Evolutionary conservation across 2,329 filamentous ascomycete genomes (phyloP).

Genomic region (Cladosporium sphaerospermum): DNA sequence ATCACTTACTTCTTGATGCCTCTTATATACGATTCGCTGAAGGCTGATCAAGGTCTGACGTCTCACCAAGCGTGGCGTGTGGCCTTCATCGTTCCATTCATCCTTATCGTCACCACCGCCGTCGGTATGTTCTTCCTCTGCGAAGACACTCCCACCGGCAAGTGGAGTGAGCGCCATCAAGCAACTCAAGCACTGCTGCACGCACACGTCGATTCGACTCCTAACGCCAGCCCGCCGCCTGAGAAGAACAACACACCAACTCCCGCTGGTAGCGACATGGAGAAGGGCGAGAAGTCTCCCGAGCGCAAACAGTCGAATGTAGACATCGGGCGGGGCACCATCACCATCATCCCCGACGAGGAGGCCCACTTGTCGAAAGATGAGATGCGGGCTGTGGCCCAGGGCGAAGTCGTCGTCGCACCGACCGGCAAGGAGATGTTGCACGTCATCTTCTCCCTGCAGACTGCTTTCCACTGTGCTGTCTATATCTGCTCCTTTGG

Average conservation of each 20-base stretch:
- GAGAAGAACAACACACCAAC: neutral
- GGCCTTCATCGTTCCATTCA: slow-evolving; percentile 71
- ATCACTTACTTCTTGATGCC: slow-evolving; percentile 82
- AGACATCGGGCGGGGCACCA: slow-evolving; percentile 1
- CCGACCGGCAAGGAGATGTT: slow-evolving; percentile 54
- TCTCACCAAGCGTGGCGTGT: slow-evolving; percentile 41
- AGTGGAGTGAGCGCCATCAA: slow-evolving; percentile 65
- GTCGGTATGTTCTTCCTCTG: slow-evolving; percentile 63
- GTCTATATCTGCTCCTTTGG: slow-evolving; percentile 53
- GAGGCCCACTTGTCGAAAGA: slow-evolving; percentile 8
- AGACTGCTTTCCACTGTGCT: slow-evolving; percentile 44
- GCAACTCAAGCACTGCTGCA: slow-evolving; percentile 25
- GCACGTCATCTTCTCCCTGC: slow-evolving; percentile 54
- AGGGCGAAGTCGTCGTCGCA: slow-evolving; percentile 53
- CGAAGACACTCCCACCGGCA: slow-evolving; percentile 70
- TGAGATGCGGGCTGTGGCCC: slow-evolving; percentile 15
- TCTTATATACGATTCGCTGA: slow-evolving; percentile 4
- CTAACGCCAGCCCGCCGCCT: neutral
- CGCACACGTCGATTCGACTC: slow-evolving; percentile 1
- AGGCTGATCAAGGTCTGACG: slow-evolving; percentile 3
- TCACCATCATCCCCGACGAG: neutral
- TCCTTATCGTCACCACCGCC: slow-evolving; percentile 62
- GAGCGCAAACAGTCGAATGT: slow-evolving; percentile 1
- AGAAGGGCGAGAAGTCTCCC: slow-evolving; percentile 9
- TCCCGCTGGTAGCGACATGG: neutral